phyloP scores from a whole-genome alignment of 2,329 filamentous ascomycete genomes.

The Periglandula ipomoeae region DNA sequence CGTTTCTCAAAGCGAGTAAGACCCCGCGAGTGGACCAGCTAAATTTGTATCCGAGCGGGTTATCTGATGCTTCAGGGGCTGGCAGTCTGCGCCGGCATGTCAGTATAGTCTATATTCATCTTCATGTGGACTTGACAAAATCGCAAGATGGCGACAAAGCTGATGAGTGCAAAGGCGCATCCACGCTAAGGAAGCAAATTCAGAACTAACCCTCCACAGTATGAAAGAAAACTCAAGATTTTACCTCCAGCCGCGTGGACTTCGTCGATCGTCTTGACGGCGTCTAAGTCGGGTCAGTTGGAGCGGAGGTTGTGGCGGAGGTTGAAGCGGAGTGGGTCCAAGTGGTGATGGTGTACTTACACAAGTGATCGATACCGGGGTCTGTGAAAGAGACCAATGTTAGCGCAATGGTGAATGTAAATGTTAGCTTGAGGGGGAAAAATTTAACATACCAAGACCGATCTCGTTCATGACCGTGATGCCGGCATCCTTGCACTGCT shows the following conservation, averaged over 20 bases:
- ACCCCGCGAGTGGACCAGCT: conserved; percentile 75
- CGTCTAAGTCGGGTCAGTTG: conserved; percentile 46
- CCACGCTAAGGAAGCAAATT: no score
- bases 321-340: neutral
- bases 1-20: conserved; percentile 75
- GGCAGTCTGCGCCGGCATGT: conserved; percentile 46
- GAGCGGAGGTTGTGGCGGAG: no score
- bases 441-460: conserved; percentile 39
- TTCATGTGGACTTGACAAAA: no score
- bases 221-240: conserved; percentile 71
- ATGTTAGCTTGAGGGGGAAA: neutral
- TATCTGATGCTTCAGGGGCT: conserved; percentile 65
- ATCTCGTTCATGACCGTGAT: conserved; percentile 99
- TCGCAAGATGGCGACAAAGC: no score
- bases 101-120: no score
- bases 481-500: conserved; percentile 74
- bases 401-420: neutral
- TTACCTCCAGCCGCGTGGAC: conserved; percentile 85
- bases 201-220: conserved; percentile 72
- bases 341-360: conserved; percentile 9
- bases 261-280: conserved; percentile 77
- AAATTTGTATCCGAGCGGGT: conserved; percentile 78
- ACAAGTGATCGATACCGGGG: conserved; percentile 64
- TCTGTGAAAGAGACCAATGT: conserved; percentile 29
- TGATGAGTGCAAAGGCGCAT: no score